Conservation (phyloP, 192 early-diverging fungal species). For the Geranomyces michiganensis region DNA sequence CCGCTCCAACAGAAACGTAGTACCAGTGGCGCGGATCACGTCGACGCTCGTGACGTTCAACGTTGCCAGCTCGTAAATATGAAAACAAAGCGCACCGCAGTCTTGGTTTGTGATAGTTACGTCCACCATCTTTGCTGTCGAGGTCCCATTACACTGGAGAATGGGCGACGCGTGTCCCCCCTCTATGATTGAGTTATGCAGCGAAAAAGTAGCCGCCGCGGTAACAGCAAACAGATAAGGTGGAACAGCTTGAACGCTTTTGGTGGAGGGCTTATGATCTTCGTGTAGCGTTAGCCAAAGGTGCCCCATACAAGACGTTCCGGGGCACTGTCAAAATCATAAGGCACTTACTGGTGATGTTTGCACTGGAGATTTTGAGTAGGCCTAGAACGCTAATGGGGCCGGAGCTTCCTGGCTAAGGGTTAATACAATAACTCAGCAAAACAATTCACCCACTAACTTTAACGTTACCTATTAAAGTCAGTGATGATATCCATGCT, state of each 20-base stretch:
- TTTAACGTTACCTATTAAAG: not conserved
- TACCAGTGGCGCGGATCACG: no score
- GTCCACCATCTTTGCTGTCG: not conserved
- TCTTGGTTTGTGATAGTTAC: slow-evolving; percentile 1
- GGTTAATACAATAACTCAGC: no score
- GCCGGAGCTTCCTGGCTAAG: slow-evolving; percentile 5
- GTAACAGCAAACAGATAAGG: not conserved
- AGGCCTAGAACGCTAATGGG: not conserved
- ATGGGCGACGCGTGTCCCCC: not conserved
- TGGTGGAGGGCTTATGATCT: no score
- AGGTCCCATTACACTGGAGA: not conserved
- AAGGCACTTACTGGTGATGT: slow-evolving; percentile 1
- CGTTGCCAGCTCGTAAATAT: not conserved
- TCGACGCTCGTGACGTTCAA: not conserved
- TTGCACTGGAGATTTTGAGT: not conserved
- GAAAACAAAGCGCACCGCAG: not conserved
- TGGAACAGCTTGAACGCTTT: no score
- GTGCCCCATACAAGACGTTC: no score
- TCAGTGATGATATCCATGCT: not conserved
- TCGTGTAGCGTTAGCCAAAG: no score
- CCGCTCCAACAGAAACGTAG: slow-evolving; percentile 2
- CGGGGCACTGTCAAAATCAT: not conserved
- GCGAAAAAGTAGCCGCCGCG: not conserved
- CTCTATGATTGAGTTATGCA: not conserved
- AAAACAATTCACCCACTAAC: no score